These are phyloP conservation scores for Schoenoplectus tabernaemontani DNA, from an alignment of 202 grass and related monocot genomes.

Conservation along the genomic window DNA sequence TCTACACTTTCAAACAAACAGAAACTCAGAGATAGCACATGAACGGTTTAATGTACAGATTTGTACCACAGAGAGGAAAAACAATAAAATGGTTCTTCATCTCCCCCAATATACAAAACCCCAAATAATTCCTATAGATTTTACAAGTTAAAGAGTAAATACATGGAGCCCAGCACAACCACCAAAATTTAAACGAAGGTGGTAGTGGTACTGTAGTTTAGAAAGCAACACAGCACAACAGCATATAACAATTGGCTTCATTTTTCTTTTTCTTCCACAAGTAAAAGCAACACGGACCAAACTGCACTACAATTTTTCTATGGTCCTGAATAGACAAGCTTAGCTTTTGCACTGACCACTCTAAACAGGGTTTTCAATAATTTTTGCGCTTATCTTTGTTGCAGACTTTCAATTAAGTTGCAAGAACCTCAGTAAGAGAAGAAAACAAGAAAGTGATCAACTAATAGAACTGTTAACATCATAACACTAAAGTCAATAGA, in stretches of 20 bases:
- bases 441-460: neutral
- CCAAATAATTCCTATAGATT: neutral
- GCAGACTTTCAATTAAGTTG: neutral
- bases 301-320: neutral
- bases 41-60: neutral
- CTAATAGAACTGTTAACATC: conserved; percentile 8
- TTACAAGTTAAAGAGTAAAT: neutral
- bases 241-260: neutral
- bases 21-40: neutral
- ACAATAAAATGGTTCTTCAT: neutral
- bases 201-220: neutral
- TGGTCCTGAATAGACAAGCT: neutral
- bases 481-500: neutral
- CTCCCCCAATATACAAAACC: too few relatives aligned
- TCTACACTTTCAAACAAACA: neutral
- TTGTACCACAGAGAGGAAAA: neutral
- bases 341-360: neutral
- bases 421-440: neutral
- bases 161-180: neutral
- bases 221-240: conserved; percentile 3
- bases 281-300: neutral
- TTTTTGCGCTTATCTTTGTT: neutral
- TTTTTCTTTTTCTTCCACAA: neutral
- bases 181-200: neutral
- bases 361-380: neutral